Conservation (phyloP, 192 early-diverging fungal species). For the Geosiphon pyriformis region DNA sequence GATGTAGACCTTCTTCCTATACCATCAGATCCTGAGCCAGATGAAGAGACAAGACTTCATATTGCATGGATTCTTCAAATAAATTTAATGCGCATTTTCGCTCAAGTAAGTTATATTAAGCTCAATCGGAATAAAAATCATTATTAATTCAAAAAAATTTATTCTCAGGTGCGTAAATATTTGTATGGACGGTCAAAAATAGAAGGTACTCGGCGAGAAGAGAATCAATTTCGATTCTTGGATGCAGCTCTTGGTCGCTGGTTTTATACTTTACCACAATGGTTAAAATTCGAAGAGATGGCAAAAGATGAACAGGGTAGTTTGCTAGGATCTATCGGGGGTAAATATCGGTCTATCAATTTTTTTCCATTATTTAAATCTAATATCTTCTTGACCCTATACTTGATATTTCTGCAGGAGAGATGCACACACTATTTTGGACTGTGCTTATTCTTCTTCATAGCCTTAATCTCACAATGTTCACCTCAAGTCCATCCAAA, state of each 20-base stretch:
- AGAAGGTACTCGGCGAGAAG: constrained; percentile 11
- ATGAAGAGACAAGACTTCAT: constrained; percentile 20
- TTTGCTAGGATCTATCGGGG: constrained; percentile 23
- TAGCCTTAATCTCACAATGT: constrained; percentile 24
- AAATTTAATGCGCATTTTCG: constrained; percentile 23
- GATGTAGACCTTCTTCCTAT: constrained; percentile 23
- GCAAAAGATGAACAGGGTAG: constrained; percentile 10
- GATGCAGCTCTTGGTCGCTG: constrained; percentile 18
- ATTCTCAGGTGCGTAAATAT: constrained; percentile 18
- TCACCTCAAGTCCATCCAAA: constrained; percentile 3
- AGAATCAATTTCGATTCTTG: constrained; percentile 24
- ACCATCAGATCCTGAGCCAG: constrained; percentile 18
- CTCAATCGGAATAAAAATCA: not conserved
- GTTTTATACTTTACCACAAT: constrained; percentile 23
- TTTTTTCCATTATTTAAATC: not conserved
- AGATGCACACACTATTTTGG: constrained; percentile 25
- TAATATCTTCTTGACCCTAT: not conserved
- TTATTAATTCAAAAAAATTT: not conserved
- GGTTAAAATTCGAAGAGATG: constrained; percentile 26
- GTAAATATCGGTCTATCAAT: not conserved
- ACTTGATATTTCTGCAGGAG: no score
- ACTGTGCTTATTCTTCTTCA: constrained; percentile 24
- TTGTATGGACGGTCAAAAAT: constrained; percentile 23
- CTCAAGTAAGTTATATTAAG: constrained; percentile 11
- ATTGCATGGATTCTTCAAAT: constrained; percentile 25